Conservation (phyloP, 2,329 filamentous ascomycete species). For the Phyllachora maydis region DNA sequence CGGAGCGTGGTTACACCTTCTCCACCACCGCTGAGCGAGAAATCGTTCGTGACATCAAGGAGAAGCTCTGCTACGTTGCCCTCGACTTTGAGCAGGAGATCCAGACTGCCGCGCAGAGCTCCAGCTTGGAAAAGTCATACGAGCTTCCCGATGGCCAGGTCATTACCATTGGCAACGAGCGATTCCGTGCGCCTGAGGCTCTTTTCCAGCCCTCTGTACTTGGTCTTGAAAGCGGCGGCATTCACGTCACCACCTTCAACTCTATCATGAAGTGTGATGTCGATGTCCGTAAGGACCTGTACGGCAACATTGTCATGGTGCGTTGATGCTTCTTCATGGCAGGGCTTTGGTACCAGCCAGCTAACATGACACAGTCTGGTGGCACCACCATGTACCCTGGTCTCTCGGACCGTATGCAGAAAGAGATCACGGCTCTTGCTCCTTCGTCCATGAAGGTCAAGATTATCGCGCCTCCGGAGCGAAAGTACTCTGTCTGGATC, state of each 20-base stretch:
- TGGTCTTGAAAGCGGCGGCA: slow-evolving; percentile 95
- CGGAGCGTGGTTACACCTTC: slow-evolving; percentile 98
- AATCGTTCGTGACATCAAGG: slow-evolving; percentile 99
- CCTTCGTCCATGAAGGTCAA: slow-evolving; percentile 99
- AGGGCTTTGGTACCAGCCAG: slow-evolving; percentile 1
- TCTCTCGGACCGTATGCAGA: slow-evolving; percentile 99
- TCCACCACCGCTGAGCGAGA: slow-evolving; percentile 99
- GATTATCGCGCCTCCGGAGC: slow-evolving; percentile 99
- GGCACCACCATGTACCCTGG: slow-evolving; percentile 99
- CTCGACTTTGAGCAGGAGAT: slow-evolving; percentile 99
- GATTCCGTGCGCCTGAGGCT: slow-evolving; percentile 98
- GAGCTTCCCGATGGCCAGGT: slow-evolving; percentile 98
- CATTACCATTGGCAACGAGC: slow-evolving; percentile 99
- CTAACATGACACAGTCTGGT: slow-evolving; percentile 58
- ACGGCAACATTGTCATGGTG: slow-evolving; percentile 99
- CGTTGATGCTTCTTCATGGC: slow-evolving; percentile 15
- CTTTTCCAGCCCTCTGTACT: slow-evolving; percentile 98
- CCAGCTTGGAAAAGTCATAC: slow-evolving; percentile 98
- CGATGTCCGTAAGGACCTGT: slow-evolving; percentile 99
- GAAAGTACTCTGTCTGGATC: slow-evolving; percentile 99
- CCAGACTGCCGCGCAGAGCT: slow-evolving; percentile 97
- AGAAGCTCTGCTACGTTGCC: slow-evolving; percentile 99
- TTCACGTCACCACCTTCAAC: slow-evolving; percentile 99
- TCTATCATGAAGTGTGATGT: slow-evolving; percentile 99
- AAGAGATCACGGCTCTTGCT: slow-evolving; percentile 98